These are phyloP conservation scores for Penicillium sp. DNA, from an alignment of 2,329 filamentous ascomycete species.

Conservation along the genomic window DNA sequence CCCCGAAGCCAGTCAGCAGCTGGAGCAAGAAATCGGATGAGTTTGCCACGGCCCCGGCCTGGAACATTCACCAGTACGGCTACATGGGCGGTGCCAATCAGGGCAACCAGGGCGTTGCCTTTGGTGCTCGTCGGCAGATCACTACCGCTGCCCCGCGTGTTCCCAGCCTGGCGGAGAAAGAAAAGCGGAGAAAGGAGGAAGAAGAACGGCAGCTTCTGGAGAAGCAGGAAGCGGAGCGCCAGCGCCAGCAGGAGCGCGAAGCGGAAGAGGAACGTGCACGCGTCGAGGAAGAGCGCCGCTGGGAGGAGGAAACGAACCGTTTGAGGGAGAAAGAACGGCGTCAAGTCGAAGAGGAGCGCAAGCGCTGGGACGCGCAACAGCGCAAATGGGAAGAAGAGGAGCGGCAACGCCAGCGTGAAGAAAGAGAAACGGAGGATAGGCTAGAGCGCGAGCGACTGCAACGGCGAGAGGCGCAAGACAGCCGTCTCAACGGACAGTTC, in stretches of 20 bases:
- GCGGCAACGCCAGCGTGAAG: conserved; percentile 60
- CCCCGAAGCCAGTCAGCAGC: too few species aligned
- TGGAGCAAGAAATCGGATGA: too few species aligned
- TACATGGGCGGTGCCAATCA: conserved; percentile 97
- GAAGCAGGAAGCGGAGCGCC: conserved; percentile 45
- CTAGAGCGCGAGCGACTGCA: conserved; percentile 59
- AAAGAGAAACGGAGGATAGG: conserved; percentile 61
- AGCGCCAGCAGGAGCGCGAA: conserved; percentile 44
- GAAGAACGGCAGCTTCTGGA: conserved; percentile 45
- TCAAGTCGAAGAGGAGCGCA: conserved; percentile 40
- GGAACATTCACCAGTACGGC: conserved; percentile 97
- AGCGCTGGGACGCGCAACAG: conserved; percentile 46
- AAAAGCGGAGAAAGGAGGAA: conserved; percentile 56
- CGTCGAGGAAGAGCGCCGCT: conserved; percentile 40
- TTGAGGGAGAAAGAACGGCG: conserved; percentile 45
- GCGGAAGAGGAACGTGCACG: too few species aligned
- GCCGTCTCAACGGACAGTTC: conserved; percentile 68
- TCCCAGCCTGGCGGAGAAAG: conserved; percentile 74
- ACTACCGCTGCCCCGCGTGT: conserved; percentile 71
- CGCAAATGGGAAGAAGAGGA: conserved; percentile 68
- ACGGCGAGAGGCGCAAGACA: conserved; percentile 54
- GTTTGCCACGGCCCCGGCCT: conserved; percentile 77
- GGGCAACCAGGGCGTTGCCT: conserved; percentile 85
- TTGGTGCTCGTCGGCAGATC: conserved; percentile 89
- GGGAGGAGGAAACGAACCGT: conserved; percentile 40